Base-by-base conservation (phyloP, 371 early-diverging fungal genomes). In the Paraphysoderma sedebokerense region DNA sequence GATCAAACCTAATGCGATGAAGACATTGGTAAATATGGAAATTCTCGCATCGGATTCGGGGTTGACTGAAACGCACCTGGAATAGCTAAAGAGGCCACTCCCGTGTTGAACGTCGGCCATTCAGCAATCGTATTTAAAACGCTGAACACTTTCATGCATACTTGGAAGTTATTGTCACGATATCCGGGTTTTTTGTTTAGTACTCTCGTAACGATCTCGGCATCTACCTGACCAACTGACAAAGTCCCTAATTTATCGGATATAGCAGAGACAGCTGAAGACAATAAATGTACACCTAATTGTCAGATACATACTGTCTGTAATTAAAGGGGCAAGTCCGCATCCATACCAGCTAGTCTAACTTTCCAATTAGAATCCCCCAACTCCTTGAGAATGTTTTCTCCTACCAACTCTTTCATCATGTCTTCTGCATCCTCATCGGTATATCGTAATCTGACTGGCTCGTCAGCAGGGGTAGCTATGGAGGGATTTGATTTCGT, bases 101-200 rank as follows among this genome's bases (percentile, higher is more conserved):
- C 78, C 22, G 74, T 72, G n/a, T 66, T 69, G 50, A 89, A 88
- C 1, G 73, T 66, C 8, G 76, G 60, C 13, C 57, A 52, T 35
- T 77, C 62, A 17, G 87, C 72, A 50, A 88, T 61, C 13, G 70
- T 57, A 47, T 79, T 72, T 46, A 92, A 68, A 0, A 79, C 60
- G 36, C 65, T 68, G 59, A 81, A 74, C 42, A 84, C 54, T 47
- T 63, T 77, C 37, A 44, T 34, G 12, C n/a, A 50, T 19, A 82
- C 91, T 50, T 96, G 95, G 54, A 92, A 92, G 62, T 93, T 93
- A 67, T 73, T 85, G 55, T 93, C 95, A 58, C 92, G 91, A 83
- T 85, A 91, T 1, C 90, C 92, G 0, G 92, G 91, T 35, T 82
- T 83, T 49, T 81, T 82, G 5, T 70, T 58, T 27, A 96, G 59